Base-by-base conservation (phyloP, 306 rosid genomes). In the Carpinus viminea region DNA sequence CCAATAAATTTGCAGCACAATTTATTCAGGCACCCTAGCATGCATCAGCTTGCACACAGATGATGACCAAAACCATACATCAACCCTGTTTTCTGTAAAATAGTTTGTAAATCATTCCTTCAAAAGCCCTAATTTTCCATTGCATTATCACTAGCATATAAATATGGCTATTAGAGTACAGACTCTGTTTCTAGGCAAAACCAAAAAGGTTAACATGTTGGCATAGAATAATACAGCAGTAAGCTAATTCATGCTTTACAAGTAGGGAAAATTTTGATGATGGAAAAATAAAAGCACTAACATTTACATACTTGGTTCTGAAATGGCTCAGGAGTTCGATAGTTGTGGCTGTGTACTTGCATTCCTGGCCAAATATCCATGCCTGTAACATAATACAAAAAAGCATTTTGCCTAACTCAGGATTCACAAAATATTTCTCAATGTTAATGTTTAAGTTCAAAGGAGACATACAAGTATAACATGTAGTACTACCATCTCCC, bases 261-360 rank as follows among this genome's bases (percentile, higher is more conserved):
- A 7, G 13, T 15, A 15, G 26, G 21, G 15, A 17, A 65, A 65
- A 36, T 65, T 8, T 10, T 7, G 70, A 17, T 17, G 26, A 34
- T 34, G 70, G 24, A 28, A 36, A 65, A 34, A 9, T 15, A 20
- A 8, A 5, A 17, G 10, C 4, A 17, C 48, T 65, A 38, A 34
- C n/a, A 31, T 34, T 17, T 34, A 8, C 70, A 3, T 65, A 65
- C 70, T 65, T 34, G 83, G 60, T 80, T 87, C 71, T 74, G 76
- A 76, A 85, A 88, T 21, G 86, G 86, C 36, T 83, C 81, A 1
- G 89, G 83, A 8, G 48, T 59, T 34, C 89, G 87, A 68, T 83
- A 88, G 68, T 85, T 88, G 75, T 88, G 91, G 81, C 89, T 83
- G 68, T 88, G 91, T 7, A 88, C 59, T 70, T 85, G 87, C 78